phyloP scores from a whole-genome alignment of 2,329 filamentous ascomycete genomes.

The Magnaporthiopsis incrustans region DNA sequence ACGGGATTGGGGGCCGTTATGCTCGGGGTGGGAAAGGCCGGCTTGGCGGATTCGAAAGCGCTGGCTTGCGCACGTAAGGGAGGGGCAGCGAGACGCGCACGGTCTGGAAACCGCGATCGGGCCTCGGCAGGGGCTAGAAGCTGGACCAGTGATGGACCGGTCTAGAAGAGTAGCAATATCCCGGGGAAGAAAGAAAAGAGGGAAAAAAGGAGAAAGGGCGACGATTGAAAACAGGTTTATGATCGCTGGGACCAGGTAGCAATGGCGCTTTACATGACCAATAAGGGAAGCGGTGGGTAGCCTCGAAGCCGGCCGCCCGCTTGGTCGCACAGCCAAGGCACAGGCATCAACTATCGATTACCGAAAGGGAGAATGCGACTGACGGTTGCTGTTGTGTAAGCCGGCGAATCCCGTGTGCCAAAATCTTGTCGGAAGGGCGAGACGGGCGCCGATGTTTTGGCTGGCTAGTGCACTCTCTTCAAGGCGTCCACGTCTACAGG shows the following conservation, averaged over 20 bases:
- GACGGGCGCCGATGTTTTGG: not conserved
- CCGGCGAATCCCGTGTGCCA: not conserved
- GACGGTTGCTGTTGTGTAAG: not conserved
- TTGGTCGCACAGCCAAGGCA: not conserved
- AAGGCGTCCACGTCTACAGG: not conserved
- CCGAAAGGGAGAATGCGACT: not conserved
- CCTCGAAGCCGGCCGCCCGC: not conserved
- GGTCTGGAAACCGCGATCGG: not conserved
- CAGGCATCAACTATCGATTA: not conserved
- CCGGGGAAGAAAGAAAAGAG: not conserved
- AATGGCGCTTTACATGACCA: not conserved
- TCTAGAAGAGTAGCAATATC: not conserved
- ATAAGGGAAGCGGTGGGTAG: not conserved
- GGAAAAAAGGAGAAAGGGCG: conserved; percentile 2
- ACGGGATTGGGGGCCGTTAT: not conserved
- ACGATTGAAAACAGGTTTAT: not conserved
- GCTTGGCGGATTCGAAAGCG: not conserved
- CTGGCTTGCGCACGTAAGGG: not conserved
- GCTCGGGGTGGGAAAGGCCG: not conserved
- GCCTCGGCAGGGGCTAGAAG: not conserved
- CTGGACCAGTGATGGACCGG: not conserved
- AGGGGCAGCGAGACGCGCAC: not conserved
- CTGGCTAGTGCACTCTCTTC: too few relatives aligned
- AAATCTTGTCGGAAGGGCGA: not conserved
- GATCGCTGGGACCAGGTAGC: not conserved